phyloP scores from a whole-genome alignment of 1,284 basidiomycete genomes.

The Spongispora temasekensis region DNA sequence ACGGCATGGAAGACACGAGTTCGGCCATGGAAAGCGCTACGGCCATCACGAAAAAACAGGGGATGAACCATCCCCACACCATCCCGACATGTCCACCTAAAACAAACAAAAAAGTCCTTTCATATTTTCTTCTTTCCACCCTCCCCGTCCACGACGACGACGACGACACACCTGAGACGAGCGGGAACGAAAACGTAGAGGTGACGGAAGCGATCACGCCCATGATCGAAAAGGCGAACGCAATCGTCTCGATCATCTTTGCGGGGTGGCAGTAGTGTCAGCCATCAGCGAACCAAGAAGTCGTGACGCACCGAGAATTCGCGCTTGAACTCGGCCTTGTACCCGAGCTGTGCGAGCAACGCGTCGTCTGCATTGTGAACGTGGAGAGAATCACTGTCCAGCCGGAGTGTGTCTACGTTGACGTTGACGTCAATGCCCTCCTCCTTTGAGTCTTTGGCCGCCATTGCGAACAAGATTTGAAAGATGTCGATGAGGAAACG shows the following conservation, averaged over 20 bases:
- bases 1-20: conserved; percentile 76
- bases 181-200: conserved; percentile 64
- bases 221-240: conserved; percentile 77
- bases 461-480: neutral
- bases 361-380: conserved; percentile 51
- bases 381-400: neutral
- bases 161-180: conserved; percentile 51
- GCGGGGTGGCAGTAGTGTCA: neutral
- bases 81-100: conserved; percentile 73
- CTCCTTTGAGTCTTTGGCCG: neutral
- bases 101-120: neutral
- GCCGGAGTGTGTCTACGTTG: neutral
- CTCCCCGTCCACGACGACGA: neutral
- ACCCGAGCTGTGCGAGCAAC: conserved; percentile 66
- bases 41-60: conserved; percentile 65
- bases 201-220: conserved; percentile 70
- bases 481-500: neutral
- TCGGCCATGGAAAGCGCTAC: conserved; percentile 74
- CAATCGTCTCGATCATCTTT: conserved; percentile 63
- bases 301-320: conserved; percentile 71
- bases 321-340: conserved; percentile 74
- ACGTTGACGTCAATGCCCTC: neutral
- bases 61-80: conserved; percentile 79
- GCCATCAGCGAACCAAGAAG: neutral
- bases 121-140: no score